These are phyloP conservation scores for Geranium rotundifolium DNA, from an alignment of 345 rosid species.

Conservation along the genomic window DNA sequence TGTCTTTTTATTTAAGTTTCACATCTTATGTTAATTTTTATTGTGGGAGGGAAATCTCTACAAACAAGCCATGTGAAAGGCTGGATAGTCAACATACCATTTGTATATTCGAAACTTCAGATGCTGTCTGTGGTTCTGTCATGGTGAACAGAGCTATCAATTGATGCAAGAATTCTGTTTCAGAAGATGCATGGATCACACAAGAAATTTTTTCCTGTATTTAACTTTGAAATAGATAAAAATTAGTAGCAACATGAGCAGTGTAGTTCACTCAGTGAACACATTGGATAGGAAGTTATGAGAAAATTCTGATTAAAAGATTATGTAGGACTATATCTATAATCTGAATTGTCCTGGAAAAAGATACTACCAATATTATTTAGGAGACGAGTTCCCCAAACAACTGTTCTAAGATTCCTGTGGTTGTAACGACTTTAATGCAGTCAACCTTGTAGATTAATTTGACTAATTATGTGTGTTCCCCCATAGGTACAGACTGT, in stretches of 20 bases:
- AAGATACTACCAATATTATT: neutral
- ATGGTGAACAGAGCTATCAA: neutral
- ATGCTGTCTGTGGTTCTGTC: neutral
- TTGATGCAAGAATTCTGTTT: neutral
- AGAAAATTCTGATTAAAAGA: neutral
- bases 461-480: neutral
- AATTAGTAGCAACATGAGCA: neutral
- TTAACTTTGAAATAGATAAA: neutral
- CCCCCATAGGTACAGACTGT: neutral
- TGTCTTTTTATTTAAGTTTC: no score
- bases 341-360: neutral
- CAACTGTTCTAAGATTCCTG: neutral
- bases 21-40: neutral
- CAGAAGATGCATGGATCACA: neutral
- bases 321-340: neutral
- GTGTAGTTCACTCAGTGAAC: neutral
- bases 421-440: no score
- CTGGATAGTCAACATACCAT: neutral
- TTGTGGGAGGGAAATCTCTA: neutral
- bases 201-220: neutral
- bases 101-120: neutral
- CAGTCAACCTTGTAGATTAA: neutral
- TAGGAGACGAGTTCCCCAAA: neutral
- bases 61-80: neutral
- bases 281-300: neutral